Conservation (phyloP, 208 protist genomes). For the Leishmania martiniquensis region DNA sequence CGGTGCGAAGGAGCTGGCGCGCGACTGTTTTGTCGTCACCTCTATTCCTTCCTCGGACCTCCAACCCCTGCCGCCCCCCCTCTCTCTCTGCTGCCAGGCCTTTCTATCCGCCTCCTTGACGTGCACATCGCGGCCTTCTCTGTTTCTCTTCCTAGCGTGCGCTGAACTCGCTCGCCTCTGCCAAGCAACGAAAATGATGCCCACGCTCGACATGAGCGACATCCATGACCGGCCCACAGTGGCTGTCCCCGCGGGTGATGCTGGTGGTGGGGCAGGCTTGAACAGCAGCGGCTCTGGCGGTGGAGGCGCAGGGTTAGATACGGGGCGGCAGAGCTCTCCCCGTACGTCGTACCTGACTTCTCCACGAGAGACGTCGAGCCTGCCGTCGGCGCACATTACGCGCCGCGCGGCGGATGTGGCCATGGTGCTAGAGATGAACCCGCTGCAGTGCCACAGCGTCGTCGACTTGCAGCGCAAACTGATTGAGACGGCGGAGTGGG, state of each 20-base stretch:
- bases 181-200: conserved; percentile 38
- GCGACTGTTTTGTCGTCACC: too few species aligned
- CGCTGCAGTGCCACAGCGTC: conserved; percentile 56
- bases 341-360: conserved; percentile 20
- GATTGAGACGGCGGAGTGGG: conserved; percentile 68
- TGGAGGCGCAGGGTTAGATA: not conserved
- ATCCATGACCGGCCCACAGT: conserved; percentile 8
- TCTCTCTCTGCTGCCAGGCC: not conserved
- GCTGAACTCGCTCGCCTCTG: not conserved
- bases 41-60: too few species aligned
- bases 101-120: not conserved
- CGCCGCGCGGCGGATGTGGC: conserved; percentile 58
- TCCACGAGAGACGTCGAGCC: conserved; percentile 22
- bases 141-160: not conserved
- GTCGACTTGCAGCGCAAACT: conserved; percentile 52
- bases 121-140: not conserved
- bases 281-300: conserved; percentile 14
- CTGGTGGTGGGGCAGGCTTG: not conserved
- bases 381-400: conserved; percentile 31
- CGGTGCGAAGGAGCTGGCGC: too few species aligned
- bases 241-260: conserved; percentile 7
- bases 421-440: conserved; percentile 58
- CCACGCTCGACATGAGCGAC: conserved; percentile 43
- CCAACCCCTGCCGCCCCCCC: not conserved
- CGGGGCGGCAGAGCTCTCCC: conserved; percentile 26